Conservation (phyloP, 1,284 basidiomycete species). For the Papiliotrema terrestris region DNA sequence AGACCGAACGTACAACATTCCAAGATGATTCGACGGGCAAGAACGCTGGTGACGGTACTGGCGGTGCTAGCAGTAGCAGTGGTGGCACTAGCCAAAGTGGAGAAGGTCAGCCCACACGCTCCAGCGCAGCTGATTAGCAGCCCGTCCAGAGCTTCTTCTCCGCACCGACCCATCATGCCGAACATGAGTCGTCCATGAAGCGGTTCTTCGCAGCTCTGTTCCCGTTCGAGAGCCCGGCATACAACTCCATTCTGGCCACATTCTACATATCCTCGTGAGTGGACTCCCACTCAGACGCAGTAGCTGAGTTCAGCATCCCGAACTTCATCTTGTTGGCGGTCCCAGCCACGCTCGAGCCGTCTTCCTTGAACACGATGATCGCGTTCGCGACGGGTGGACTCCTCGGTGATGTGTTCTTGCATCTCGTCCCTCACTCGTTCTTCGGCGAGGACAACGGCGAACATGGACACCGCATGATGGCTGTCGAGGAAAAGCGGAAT, state of each 20-base stretch:
- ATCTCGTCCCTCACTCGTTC: conserved; percentile 82
- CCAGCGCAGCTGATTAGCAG: neutral
- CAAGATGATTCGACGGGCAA: too few relatives aligned
- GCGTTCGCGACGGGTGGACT: conserved; percentile 67
- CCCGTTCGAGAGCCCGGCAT: conserved; percentile 73
- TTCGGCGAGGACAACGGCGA: conserved; percentile 69
- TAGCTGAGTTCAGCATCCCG: conserved; percentile 54
- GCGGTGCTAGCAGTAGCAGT: too few relatives aligned
- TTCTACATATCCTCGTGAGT: conserved; percentile 90
- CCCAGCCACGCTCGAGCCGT: conserved; percentile 72
- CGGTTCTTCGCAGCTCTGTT: conserved; percentile 71
- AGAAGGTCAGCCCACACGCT: too few relatives aligned
- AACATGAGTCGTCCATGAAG: conserved; percentile 28
- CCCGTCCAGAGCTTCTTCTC: conserved; percentile 10
- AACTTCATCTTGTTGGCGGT: conserved; percentile 90
- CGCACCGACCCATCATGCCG: conserved; percentile 3
- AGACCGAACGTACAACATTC: too few relatives aligned
- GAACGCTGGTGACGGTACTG: too few relatives aligned
- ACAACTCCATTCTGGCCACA: conserved; percentile 80
- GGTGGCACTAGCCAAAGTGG: too few relatives aligned
- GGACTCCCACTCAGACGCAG: neutral
- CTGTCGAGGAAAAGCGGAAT: conserved; percentile 84
- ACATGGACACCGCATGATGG: conserved; percentile 59
- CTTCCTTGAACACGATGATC: conserved; percentile 84
- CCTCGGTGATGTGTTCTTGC: conserved; percentile 83